These are phyloP conservation scores for Pelargonium fulgidum DNA, from an alignment of 441 rosid genomes.

Conservation along the genomic window DNA sequence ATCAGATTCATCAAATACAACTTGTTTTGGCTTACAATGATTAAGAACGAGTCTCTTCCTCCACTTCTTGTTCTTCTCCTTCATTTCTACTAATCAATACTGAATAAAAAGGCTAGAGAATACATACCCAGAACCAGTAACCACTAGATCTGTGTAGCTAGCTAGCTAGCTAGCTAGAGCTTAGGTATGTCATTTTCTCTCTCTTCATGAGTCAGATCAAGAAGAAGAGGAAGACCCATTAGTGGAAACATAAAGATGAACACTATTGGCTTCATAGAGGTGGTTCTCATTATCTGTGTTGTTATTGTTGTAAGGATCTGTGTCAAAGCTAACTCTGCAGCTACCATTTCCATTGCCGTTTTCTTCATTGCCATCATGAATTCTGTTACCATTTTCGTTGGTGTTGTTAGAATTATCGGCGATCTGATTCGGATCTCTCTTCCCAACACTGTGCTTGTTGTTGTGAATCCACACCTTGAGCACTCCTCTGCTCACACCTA, in stretches of 20 bases:
- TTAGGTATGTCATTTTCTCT: too few species aligned
- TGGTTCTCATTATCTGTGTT: slow-evolving; percentile 6
- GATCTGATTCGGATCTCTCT: slow-evolving; percentile 17
- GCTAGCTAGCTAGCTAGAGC: neutral
- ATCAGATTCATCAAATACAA: too few species aligned
- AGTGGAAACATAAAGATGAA: slow-evolving; percentile 17
- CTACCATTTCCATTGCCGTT: neutral
- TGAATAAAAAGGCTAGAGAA: too few species aligned
- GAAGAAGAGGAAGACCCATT: slow-evolving; percentile 30
- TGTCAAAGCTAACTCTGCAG: slow-evolving; percentile 11
- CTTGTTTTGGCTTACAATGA: too few species aligned
- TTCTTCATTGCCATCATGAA: slow-evolving; percentile 11
- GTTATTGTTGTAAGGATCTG: neutral
- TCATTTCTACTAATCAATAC: too few species aligned
- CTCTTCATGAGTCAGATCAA: slow-evolving; percentile 1
- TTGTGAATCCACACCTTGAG: slow-evolving; percentile 72
- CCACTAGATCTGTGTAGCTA: neutral
- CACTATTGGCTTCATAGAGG: slow-evolving; percentile 8
- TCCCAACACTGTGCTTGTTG: slow-evolving; percentile 32
- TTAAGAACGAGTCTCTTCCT: too few species aligned
- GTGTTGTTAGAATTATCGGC: slow-evolving; percentile 6
- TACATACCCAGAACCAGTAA: too few species aligned
- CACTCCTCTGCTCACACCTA: slow-evolving; percentile 45
- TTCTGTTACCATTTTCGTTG: neutral
- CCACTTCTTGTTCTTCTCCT: too few species aligned